Evolutionary conservation across 208 protist genomes (phyloP).

Genomic region (Trypanosoma vivax): DNA sequence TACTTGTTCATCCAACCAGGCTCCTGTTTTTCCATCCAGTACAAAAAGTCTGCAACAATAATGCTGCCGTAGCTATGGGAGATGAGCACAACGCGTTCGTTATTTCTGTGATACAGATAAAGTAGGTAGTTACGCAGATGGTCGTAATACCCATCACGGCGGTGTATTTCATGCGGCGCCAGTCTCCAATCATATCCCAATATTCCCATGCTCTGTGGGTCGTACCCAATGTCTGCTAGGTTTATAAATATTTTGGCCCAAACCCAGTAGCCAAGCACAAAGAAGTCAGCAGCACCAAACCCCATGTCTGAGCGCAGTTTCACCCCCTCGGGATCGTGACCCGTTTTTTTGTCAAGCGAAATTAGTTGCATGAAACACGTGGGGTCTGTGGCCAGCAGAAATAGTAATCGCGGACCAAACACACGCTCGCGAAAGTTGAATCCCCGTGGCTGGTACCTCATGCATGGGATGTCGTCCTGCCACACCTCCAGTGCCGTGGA

Average conservation of each 20-base stretch:
- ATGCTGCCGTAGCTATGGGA: slow-evolving; percentile 86
- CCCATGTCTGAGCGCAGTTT: slow-evolving; percentile 79
- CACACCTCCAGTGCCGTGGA: slow-evolving; percentile 84
- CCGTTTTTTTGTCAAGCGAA: slow-evolving; percentile 55
- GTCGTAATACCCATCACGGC: slow-evolving; percentile 83
- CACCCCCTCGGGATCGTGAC: slow-evolving; percentile 64
- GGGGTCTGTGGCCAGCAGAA: slow-evolving; percentile 64
- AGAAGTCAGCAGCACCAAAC: slow-evolving; percentile 82
- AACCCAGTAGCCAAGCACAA: slow-evolving; percentile 89
- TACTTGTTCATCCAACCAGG: slow-evolving; percentile 76
- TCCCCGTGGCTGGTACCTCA: slow-evolving; percentile 26
- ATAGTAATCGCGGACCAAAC: slow-evolving; percentile 73
- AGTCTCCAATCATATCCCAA: slow-evolving; percentile 91
- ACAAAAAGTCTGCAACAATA: slow-evolving; percentile 80
- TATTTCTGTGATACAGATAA: slow-evolving; percentile 73
- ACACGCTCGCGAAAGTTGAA: slow-evolving; percentile 72
- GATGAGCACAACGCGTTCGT: slow-evolving; percentile 61
- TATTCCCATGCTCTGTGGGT: slow-evolving; percentile 84
- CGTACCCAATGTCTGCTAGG: slow-evolving; percentile 91
- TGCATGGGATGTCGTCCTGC: slow-evolving; percentile 51
- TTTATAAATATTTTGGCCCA: slow-evolving; percentile 90
- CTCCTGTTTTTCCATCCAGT: slow-evolving; percentile 74
- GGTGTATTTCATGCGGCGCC: slow-evolving; percentile 53
- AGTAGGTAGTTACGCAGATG: slow-evolving; percentile 56
- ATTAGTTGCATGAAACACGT: slow-evolving; percentile 77